Percentiles rank a stretch among this genome's conserved stretches.
These are phyloP conservation scores for Chlorophyllum brunneum DNA, from an alignment of 768 basidiomycete species.

Conservation along the genomic window DNA sequence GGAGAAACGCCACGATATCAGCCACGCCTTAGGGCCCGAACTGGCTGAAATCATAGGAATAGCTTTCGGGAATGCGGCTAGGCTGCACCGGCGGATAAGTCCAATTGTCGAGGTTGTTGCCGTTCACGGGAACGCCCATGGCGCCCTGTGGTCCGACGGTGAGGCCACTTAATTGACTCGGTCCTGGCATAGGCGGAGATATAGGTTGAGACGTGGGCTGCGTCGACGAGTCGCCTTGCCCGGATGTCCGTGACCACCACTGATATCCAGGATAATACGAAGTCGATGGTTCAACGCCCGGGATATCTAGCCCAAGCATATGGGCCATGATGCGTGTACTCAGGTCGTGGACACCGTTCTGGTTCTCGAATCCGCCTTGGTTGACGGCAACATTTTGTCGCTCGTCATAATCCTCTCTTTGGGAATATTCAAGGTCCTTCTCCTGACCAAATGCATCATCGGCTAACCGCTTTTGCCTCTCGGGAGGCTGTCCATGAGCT, in stretches of 20 bases:
- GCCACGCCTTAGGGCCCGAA: conserved; percentile 2
- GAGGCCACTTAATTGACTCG: not conserved
- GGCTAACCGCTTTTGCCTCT: conserved; percentile 44
- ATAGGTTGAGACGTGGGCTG: conserved; percentile 3
- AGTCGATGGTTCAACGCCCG: conserved; percentile 58
- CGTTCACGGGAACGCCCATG: not conserved
- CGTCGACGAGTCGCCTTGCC: not conserved
- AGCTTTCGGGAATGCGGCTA: conserved; percentile 6
- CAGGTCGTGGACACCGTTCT: conserved; percentile 57
- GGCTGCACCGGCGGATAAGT: not conserved
- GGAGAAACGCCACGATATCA: not conserved
- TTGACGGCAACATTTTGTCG: conserved; percentile 13
- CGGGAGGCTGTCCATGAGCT: conserved; percentile 26
- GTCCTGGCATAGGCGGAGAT: not conserved
- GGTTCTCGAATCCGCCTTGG: conserved; percentile 23
- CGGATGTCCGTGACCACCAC: conserved; percentile 54
- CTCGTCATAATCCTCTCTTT: conserved; percentile 33
- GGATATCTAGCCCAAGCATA: conserved; percentile 65
- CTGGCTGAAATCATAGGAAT: conserved; percentile 12
- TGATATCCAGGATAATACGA: conserved; percentile 57
- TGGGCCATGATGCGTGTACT: conserved; percentile 67
- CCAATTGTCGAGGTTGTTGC: conserved; percentile 4
- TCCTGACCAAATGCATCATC: conserved; percentile 63
- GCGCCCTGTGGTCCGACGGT: not conserved
- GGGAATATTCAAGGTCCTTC: conserved; percentile 40